Conservation (phyloP, 495 filamentous ascomycete species). For the Podospora anserina region DNA sequence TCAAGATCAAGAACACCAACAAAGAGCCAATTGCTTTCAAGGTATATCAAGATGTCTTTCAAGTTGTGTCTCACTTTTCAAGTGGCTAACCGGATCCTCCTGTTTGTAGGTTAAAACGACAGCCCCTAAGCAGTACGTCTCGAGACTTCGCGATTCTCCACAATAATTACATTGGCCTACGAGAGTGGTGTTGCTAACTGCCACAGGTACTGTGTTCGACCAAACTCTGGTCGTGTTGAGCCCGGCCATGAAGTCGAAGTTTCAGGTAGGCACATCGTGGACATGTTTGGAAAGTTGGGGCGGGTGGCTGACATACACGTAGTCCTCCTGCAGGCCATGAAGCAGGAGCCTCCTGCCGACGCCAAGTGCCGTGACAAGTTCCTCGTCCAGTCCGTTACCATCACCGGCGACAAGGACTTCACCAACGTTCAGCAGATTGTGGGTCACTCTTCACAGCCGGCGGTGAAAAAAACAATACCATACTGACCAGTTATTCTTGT, state of each 20-base stretch:
- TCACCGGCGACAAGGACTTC: constrained; percentile 80
- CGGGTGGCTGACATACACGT: constrained; percentile 10
- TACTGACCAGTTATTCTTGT: constrained; percentile 28
- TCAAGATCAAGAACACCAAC: constrained; percentile 77
- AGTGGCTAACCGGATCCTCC: constrained; percentile 12
- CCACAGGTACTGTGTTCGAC: constrained; percentile 91
- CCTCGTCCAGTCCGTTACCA: constrained; percentile 87
- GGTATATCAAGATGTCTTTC: constrained; percentile 48
- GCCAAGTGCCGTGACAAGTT: constrained; percentile 97
- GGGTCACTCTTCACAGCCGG: constrained; percentile 33
- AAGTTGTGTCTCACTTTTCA: not conserved
- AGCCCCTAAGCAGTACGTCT: constrained; percentile 91
- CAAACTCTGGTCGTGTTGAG: constrained; percentile 94
- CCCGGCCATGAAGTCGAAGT: constrained; percentile 85
- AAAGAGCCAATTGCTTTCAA: constrained; percentile 88
- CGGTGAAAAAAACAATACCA: not conserved
- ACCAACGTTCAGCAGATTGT: constrained; percentile 76
- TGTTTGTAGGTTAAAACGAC: constrained; percentile 87
- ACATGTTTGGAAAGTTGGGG: not conserved
- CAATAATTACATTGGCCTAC: not conserved
- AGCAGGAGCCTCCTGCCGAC: constrained; percentile 81
- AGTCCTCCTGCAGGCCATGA: constrained; percentile 98
- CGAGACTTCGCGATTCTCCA: not conserved
- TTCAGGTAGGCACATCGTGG: constrained; percentile 56
- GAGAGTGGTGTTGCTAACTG: constrained; percentile 13